These are phyloP conservation scores for Cinnamomum micranthum DNA, from an alignment of 164 flowering plant species.

Conservation along the genomic window DNA sequence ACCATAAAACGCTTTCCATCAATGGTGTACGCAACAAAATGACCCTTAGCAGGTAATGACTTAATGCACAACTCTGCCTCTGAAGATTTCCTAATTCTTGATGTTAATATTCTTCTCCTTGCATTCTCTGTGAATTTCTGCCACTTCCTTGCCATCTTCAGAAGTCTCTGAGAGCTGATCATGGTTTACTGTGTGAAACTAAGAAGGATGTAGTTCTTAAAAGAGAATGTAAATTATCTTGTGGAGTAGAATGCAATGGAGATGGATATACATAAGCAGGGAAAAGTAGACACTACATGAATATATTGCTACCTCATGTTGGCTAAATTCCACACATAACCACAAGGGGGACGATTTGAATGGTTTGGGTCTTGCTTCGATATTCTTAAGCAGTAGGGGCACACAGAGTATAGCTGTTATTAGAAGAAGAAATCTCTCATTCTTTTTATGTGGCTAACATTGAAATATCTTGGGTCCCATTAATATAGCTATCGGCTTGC, in stretches of 20 bases:
- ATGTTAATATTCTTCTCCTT: conserved; percentile 18
- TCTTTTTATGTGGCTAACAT: too few species aligned
- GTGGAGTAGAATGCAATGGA: neutral
- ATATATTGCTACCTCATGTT: neutral
- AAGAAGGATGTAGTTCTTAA: neutral
- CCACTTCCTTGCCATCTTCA: conserved; percentile 19
- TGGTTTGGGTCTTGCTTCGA: neutral
- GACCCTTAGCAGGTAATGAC: conserved; percentile 19
- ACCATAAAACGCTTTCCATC: conserved; percentile 35
- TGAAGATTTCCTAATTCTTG: neutral
- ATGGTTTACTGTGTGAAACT: neutral
- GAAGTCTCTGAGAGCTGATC: conserved; percentile 19
- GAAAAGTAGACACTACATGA: neutral
- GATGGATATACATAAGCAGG: neutral
- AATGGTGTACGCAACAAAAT: conserved; percentile 29
- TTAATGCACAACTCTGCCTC: neutral
- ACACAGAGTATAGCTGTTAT: too few species aligned
- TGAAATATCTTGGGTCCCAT: too few species aligned
- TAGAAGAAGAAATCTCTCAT: too few species aligned
- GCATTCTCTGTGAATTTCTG: conserved; percentile 9
- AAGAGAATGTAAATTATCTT: neutral
- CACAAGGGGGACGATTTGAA: neutral
- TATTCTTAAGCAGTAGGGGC: too few species aligned
- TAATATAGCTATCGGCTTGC: too few species aligned
- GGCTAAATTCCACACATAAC: neutral